Evolutionary conservation across 306 rosid genomes (phyloP).

Genomic region (Quercus ilex): DNA sequence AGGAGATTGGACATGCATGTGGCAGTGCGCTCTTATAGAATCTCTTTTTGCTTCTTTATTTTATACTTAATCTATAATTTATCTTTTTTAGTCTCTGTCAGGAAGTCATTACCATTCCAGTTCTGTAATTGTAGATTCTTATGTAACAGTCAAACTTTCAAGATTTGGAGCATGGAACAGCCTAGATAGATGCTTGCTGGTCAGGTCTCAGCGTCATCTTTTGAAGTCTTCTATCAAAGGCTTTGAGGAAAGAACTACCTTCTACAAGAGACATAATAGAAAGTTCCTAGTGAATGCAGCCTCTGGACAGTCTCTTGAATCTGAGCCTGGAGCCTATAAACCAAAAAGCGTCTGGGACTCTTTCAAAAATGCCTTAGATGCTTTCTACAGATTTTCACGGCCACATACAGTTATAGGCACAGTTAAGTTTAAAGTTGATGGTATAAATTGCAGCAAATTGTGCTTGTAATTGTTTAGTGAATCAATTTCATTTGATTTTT

Average conservation of each 20-base stretch:
- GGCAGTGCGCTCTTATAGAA: neutral
- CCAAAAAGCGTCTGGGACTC: slow-evolving; percentile 38
- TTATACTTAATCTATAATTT: neutral
- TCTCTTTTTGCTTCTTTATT: neutral
- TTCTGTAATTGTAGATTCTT: slow-evolving; percentile 37
- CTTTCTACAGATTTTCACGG: slow-evolving; percentile 92
- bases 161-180: slow-evolving; percentile 38
- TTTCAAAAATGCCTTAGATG: slow-evolving; percentile 45
- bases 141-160: slow-evolving; percentile 30
- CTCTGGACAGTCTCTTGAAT: slow-evolving; percentile 63
- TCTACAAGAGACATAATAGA: slow-evolving; percentile 19
- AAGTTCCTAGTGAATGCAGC: slow-evolving; percentile 52
- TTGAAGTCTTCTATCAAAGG: slow-evolving; percentile 19
- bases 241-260: slow-evolving; percentile 26
- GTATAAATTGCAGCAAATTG: neutral
- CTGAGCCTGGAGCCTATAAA: slow-evolving; percentile 55
- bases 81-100: neutral
- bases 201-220: slow-evolving; percentile 27
- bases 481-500: neutral
- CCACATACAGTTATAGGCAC: slow-evolving; percentile 98
- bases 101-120: neutral
- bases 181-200: slow-evolving; percentile 20
- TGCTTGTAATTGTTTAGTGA: neutral
- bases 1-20: neutral
- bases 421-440: slow-evolving; percentile 51